Percentiles rank a stretch among this genome's conserved stretches.
These are phyloP conservation scores for Zelonia costaricensis DNA, from an alignment of 208 protist species.

Conservation along the genomic window DNA sequence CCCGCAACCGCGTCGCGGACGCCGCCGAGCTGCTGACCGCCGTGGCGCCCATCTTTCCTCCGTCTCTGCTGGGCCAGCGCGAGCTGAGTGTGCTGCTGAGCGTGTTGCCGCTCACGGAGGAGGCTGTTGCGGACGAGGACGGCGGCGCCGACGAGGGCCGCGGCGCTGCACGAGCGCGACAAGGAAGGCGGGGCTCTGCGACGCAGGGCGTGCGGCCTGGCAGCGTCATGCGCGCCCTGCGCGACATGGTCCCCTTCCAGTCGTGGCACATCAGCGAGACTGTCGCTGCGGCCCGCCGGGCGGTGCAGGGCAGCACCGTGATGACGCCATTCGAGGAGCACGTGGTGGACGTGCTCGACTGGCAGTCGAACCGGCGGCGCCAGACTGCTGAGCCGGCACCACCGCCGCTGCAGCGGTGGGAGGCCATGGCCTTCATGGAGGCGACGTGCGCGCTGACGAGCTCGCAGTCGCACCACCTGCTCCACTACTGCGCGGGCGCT, in stretches of 20 bases:
- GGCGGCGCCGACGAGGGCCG: not conserved
- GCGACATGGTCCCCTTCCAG: conserved; percentile 29
- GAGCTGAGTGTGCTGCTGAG: conserved; percentile 61
- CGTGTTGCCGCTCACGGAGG: conserved; percentile 35
- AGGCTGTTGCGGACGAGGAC: conserved; percentile 8
- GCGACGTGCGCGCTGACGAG: conserved; percentile 29
- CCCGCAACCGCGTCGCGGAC: conserved; percentile 10
- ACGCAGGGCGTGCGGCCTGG: conserved; percentile 19
- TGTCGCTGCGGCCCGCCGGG: conserved; percentile 10
- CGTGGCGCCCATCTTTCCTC: conserved; percentile 53
- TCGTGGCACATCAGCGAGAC: conserved; percentile 23
- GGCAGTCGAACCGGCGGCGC: conserved; percentile 8
- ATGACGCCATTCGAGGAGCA: conserved; percentile 48
- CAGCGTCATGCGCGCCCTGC: conserved; percentile 24
- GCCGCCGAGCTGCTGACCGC: conserved; percentile 6
- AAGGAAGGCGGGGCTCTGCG: not conserved
- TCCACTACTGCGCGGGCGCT: conserved; percentile 28
- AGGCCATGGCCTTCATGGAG: conserved; percentile 36
- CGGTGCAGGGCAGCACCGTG: conserved; percentile 23
- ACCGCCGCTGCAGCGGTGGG: conserved; percentile 22
- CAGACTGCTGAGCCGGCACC: conserved; percentile 18
- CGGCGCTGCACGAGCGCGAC: conserved; percentile 1
- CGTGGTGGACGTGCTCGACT: conserved; percentile 30
- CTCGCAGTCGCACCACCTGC: conserved; percentile 54
- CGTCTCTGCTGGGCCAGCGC: conserved; percentile 30